Evolutionary conservation across 345 rosid genomes (phyloP).

Genomic region (Ceriops zippeliana): DNA sequence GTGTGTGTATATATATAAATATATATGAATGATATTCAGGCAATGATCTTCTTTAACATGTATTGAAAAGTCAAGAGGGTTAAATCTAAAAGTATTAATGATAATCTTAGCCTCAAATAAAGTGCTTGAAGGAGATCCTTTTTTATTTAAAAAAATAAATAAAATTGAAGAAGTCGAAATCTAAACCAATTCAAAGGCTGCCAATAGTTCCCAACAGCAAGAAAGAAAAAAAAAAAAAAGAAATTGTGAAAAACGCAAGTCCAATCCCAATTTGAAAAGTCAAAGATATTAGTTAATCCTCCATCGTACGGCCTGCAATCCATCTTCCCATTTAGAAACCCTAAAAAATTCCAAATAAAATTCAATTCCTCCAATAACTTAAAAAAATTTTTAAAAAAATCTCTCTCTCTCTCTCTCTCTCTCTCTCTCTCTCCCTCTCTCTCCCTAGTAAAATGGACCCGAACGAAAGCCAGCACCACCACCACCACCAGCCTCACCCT

Average conservation of each 20-base stretch:
- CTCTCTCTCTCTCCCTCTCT: slow-evolving; percentile 21
- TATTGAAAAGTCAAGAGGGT: no score
- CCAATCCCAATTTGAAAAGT: background rate
- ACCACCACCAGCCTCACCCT: slow-evolving; percentile 21
- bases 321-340: slow-evolving; percentile 10
- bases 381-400: slow-evolving; percentile 20
- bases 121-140: no score
- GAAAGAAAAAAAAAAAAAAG: background rate
- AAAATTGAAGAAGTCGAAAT: background rate
- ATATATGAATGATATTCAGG: no score
- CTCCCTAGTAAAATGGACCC: slow-evolving; percentile 50
- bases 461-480: slow-evolving; percentile 44
- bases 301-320: slow-evolving; percentile 12
- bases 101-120: no score
- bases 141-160: background rate
- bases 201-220: background rate
- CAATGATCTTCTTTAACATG: no score
- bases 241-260: background rate
- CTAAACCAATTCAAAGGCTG: slow-evolving; percentile 21
- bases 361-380: slow-evolving; percentile 15
- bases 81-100: no score
- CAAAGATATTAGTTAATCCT: background rate
- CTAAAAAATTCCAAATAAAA: slow-evolving; percentile 13
- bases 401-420: slow-evolving; percentile 25
- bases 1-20: no score